phyloP scores from a whole-genome alignment of 495 filamentous ascomycete species.

The Podospora pseudocomata region DNA sequence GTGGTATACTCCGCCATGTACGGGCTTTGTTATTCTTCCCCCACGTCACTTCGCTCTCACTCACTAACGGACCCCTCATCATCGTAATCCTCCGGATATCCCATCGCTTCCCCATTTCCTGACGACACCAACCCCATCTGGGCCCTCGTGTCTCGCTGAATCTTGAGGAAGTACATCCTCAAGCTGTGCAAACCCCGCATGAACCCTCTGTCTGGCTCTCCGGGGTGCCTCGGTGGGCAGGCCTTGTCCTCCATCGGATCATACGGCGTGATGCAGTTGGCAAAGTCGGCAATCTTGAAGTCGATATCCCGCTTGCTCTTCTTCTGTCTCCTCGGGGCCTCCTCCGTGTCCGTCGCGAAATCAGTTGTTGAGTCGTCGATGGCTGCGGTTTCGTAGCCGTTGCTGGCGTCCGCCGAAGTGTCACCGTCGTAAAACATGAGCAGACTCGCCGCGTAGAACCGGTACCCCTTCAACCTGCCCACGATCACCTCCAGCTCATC shows the following conservation, averaged over 20 bases:
- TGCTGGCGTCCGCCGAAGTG: constrained; percentile 37
- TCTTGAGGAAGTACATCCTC: constrained; percentile 79
- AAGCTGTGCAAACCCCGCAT: constrained; percentile 78
- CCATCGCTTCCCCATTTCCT: constrained; percentile 12
- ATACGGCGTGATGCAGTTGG: constrained; percentile 90
- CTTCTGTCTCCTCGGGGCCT: constrained; percentile 33
- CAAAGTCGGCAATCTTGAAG: constrained; percentile 97
- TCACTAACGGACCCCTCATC: constrained; percentile 40
- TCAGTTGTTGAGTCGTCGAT: constrained; percentile 48
- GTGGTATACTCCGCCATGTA: background rate
- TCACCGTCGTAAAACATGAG: constrained; percentile 92
- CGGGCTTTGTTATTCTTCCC: background rate
- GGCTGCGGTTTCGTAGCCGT: constrained; percentile 36
- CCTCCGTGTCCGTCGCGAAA: constrained; percentile 50
- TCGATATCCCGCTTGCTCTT: constrained; percentile 60
- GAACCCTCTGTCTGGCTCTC: constrained; percentile 84
- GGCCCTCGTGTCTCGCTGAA: constrained; percentile 71
- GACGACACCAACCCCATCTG: constrained; percentile 43
- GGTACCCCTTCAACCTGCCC: constrained; percentile 71
- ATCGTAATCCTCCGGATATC: constrained; percentile 20
- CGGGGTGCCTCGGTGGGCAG: constrained; percentile 77
- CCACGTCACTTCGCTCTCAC: constrained; percentile 14
- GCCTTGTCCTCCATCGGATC: constrained; percentile 60
- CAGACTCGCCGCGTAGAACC: constrained; percentile 93
- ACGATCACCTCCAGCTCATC: constrained; percentile 79